Evolutionary conservation across 2,329 filamentous ascomycete genomes (phyloP).

Genomic region (Cadophora sp.): DNA sequence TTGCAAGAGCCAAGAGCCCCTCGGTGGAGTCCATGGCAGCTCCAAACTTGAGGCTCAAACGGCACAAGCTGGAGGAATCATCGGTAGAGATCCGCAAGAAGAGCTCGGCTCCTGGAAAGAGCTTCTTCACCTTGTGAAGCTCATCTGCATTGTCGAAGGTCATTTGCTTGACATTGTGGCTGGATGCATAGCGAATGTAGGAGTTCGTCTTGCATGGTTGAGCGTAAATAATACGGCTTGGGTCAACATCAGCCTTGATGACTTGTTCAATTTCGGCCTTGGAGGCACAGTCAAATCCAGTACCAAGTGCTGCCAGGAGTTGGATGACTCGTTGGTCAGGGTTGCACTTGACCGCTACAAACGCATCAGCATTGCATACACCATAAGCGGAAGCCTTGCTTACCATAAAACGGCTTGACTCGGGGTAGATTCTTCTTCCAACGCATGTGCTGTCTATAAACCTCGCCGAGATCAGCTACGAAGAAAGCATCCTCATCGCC

Average conservation of each 20-base stretch:
- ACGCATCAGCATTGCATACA: constrained; percentile 29
- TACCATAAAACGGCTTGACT: constrained; percentile 96
- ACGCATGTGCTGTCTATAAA: constrained; percentile 97
- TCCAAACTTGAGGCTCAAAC: constrained; percentile 96
- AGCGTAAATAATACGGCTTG: constrained; percentile 95
- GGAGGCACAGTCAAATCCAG: constrained; percentile 97
- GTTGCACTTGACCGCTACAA: constrained; percentile 95
- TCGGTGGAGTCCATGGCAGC: constrained; percentile 84
- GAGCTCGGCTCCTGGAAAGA: constrained; percentile 88
- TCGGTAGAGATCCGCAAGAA: constrained; percentile 96
- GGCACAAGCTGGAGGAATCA: constrained; percentile 92
- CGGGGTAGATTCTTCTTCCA: constrained; percentile 95
- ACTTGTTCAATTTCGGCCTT: constrained; percentile 97
- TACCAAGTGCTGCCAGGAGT: constrained; percentile 86
- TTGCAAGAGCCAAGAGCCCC: constrained; percentile 79
- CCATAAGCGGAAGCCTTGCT: constrained; percentile 42
- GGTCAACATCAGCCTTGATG: constrained; percentile 80
- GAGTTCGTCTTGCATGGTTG: constrained; percentile 99
- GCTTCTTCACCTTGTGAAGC: constrained; percentile 94
- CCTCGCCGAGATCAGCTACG: constrained; percentile 95
- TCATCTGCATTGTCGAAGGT: constrained; percentile 99
- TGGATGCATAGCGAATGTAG: constrained; percentile 89
- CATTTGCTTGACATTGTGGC: constrained; percentile 92
- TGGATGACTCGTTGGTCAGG: constrained; percentile 88
- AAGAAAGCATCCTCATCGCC: constrained; percentile 99